These are phyloP conservation scores for Wallacemonas sp. DNA, from an alignment of 208 protist species.

Conservation along the genomic window DNA sequence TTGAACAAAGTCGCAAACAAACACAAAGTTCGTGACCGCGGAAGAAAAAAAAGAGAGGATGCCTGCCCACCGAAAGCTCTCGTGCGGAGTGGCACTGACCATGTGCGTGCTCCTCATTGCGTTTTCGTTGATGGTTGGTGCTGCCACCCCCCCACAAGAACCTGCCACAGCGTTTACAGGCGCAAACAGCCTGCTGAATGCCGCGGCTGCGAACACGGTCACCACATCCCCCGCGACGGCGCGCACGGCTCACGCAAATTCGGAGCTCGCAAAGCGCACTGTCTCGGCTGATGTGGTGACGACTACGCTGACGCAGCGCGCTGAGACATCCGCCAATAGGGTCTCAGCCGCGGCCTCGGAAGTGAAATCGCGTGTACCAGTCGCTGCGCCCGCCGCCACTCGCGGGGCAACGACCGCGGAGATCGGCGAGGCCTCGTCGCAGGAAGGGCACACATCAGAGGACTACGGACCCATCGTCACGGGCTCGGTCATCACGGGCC, in stretches of 20 bases:
- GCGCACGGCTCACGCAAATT: background rate
- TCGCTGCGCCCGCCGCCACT: background rate
- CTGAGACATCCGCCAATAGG: conserved; percentile 1
- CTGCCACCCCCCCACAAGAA: background rate
- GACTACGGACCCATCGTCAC: conserved; percentile 20
- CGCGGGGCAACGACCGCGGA: background rate
- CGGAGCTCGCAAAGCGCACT: conserved; percentile 4
- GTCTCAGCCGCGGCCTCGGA: background rate
- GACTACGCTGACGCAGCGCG: background rate
- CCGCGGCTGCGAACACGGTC: background rate
- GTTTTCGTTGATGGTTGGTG: background rate
- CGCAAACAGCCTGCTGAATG: background rate
- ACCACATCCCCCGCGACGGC: background rate
- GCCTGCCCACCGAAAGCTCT: background rate
- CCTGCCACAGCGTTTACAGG: background rate
- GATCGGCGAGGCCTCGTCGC: background rate
- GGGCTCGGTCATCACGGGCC: conserved; percentile 24
- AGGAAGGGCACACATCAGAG: no score
- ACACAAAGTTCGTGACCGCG: no score
- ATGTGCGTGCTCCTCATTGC: conserved; percentile 4
- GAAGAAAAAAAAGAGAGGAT: conserved; percentile 7
- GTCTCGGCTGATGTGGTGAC: background rate
- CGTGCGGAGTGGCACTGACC: conserved; percentile 1
- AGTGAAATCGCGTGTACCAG: background rate
- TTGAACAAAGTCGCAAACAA: background rate